Evolutionary conservation across 768 basidiomycete species (phyloP).

Genomic region (Suillus paluster): DNA sequence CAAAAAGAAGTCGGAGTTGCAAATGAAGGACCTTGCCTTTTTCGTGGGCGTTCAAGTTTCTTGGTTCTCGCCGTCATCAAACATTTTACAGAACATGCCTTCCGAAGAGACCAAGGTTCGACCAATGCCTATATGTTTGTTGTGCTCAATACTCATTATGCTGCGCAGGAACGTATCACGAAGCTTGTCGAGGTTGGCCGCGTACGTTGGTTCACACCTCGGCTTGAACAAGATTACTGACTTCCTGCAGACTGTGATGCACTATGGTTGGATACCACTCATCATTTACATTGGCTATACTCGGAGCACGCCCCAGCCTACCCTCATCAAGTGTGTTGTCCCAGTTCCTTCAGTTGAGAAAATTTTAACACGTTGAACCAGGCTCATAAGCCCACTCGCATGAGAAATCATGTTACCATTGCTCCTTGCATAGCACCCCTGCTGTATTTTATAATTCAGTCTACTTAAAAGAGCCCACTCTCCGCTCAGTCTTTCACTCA

Average conservation of each 20-base stretch:
- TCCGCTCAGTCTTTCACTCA: not conserved
- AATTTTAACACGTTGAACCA: conserved; percentile 33
- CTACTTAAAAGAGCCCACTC: conserved; percentile 9
- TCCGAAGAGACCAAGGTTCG: conserved; percentile 90
- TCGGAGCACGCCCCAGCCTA: conserved; percentile 90
- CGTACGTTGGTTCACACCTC: conserved; percentile 48
- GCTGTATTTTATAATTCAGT: conserved; percentile 34
- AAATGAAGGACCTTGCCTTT: conserved; percentile 20
- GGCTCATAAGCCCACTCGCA: conserved; percentile 93
- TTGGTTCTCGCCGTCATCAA: conserved; percentile 5
- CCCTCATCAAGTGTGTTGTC: conserved; percentile 89
- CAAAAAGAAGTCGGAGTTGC: conserved; percentile 35
- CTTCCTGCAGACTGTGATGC: conserved; percentile 72
- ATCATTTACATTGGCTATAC: conserved; percentile 97
- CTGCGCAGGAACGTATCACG: conserved; percentile 73
- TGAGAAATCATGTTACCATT: conserved; percentile 42
- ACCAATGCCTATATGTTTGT: not conserved
- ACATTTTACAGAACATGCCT: conserved; percentile 56
- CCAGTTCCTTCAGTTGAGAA: not conserved
- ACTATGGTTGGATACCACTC: conserved; percentile 96
- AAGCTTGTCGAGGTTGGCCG: conserved; percentile 82
- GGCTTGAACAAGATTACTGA: conserved; percentile 10
- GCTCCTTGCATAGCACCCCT: conserved; percentile 18
- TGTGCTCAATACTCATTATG: not conserved
- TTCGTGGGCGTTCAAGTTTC: conserved; percentile 5